Conservation (phyloP, 1,284 basidiomycete genomes). For the Cutaneotrichosporon sp. region DNA sequence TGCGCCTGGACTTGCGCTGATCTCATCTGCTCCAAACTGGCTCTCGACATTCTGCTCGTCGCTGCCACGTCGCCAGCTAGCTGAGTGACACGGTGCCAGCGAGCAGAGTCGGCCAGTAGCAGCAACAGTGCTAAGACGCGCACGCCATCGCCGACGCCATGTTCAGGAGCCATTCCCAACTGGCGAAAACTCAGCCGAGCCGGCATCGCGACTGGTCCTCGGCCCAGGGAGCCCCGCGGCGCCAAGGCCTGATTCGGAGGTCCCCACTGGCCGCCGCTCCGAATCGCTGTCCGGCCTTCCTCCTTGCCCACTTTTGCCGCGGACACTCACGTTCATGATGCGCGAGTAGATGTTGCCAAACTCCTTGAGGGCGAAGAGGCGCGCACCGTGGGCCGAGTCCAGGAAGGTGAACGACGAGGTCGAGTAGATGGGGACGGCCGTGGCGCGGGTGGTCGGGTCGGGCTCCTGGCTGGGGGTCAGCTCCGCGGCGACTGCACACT, state of each 20-base stretch:
- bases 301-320: not conserved
- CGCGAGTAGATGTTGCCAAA: slow-evolving; percentile 75
- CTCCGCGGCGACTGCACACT: not conserved
- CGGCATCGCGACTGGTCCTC: not conserved
- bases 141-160: slow-evolving; percentile 2
- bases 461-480: slow-evolving; percentile 17
- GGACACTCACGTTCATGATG: slow-evolving; percentile 63
- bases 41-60: not conserved
- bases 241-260: not conserved
- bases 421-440: slow-evolving; percentile 28
- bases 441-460: slow-evolving; percentile 25
- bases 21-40: no score
- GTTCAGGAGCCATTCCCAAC: not conserved
- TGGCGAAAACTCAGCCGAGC: not conserved
- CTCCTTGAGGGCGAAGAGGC: slow-evolving; percentile 73
- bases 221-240: not conserved
- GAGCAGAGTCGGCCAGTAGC: not conserved
- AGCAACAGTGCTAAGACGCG: not conserved
- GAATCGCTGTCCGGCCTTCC: not conserved
- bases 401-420: slow-evolving; percentile 71
- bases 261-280: not conserved
- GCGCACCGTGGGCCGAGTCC: slow-evolving; percentile 75
- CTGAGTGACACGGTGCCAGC: not conserved
- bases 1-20: no score
- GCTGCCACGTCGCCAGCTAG: not conserved